These are phyloP conservation scores for Diplodia corticola DNA, from an alignment of 2,329 filamentous ascomycete species.

Conservation along the genomic window DNA sequence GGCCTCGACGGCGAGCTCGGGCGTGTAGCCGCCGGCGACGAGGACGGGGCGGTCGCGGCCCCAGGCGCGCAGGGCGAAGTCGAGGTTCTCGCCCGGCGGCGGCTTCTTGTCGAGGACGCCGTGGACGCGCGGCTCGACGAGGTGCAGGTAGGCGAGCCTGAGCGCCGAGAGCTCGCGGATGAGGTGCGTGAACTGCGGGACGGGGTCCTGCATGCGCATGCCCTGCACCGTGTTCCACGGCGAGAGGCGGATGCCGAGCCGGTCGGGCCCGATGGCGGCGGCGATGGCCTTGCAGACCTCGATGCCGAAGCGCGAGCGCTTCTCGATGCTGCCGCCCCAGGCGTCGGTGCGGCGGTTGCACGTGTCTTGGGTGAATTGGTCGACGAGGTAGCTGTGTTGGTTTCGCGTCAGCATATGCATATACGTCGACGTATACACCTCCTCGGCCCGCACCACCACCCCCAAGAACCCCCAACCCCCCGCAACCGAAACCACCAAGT, in stretches of 20 bases:
- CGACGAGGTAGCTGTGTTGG: conserved; percentile 63
- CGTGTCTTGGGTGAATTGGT: conserved; percentile 63
- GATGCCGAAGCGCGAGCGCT: conserved; percentile 54
- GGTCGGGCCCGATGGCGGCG: conserved; percentile 53
- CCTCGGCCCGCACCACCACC: too few relatives aligned
- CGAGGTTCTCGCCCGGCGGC: conserved; percentile 27
- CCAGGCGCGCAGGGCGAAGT: conserved; percentile 31
- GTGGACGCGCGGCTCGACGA: conserved; percentile 57
- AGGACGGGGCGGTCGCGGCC: conserved; percentile 34
- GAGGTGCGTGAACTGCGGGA: conserved; percentile 64
- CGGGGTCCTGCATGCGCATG: conserved; percentile 63
- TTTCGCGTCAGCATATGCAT: neutral
- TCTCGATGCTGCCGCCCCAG: conserved; percentile 52
- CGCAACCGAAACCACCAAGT: too few relatives aligned
- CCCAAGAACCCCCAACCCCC: too few relatives aligned
- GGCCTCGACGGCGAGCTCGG: conserved; percentile 39
- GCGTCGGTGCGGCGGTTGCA: conserved; percentile 55
- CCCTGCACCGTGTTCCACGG: conserved; percentile 64
- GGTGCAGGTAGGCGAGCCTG: conserved; percentile 61
- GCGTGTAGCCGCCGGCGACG: conserved; percentile 45
- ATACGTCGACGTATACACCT: too few relatives aligned
- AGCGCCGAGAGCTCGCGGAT: conserved; percentile 52
- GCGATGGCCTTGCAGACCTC: conserved; percentile 56
- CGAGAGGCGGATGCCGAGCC: conserved; percentile 58
- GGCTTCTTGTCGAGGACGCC: conserved; percentile 42